Evolutionary conservation across 495 filamentous ascomycete species (phyloP).

Genomic region (Rusavskia elegans): DNA sequence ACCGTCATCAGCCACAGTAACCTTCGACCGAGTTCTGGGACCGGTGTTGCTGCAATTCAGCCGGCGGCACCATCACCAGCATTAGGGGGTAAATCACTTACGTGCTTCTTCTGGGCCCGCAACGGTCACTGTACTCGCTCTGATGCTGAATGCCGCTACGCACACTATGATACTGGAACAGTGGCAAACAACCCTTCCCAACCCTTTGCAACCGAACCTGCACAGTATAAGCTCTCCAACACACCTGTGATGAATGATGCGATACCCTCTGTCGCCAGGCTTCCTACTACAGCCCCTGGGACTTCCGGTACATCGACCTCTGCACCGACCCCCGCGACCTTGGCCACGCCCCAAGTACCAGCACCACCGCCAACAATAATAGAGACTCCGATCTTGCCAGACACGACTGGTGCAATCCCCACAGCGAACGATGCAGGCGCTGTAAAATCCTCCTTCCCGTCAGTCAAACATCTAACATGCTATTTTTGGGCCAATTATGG

Average conservation of each 20-base stretch:
- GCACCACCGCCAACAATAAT: background rate
- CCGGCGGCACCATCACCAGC: too few species aligned
- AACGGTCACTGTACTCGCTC: background rate
- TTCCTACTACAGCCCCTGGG: background rate
- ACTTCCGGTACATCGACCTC: background rate
- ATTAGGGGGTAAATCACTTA: background rate
- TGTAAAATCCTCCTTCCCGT: background rate
- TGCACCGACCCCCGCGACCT: background rate
- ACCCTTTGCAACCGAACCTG: background rate
- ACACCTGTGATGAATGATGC: background rate
- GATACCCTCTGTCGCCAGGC: background rate
- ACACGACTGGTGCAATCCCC: too few species aligned
- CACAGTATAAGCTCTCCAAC: background rate
- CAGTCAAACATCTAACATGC: slow-evolving; percentile 11
- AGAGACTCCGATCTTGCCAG: too few species aligned
- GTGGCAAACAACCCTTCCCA: background rate
- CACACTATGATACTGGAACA: background rate
- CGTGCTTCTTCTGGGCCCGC: background rate
- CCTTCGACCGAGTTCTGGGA: background rate
- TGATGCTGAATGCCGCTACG: background rate
- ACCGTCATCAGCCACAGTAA: background rate
- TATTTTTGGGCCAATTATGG: slow-evolving; percentile 7
- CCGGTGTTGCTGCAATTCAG: too few species aligned
- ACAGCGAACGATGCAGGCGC: too few species aligned
- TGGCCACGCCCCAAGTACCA: background rate